Conservation (phyloP, 345 rosid genomes). For the Chamaenerion angustifolium region DNA sequence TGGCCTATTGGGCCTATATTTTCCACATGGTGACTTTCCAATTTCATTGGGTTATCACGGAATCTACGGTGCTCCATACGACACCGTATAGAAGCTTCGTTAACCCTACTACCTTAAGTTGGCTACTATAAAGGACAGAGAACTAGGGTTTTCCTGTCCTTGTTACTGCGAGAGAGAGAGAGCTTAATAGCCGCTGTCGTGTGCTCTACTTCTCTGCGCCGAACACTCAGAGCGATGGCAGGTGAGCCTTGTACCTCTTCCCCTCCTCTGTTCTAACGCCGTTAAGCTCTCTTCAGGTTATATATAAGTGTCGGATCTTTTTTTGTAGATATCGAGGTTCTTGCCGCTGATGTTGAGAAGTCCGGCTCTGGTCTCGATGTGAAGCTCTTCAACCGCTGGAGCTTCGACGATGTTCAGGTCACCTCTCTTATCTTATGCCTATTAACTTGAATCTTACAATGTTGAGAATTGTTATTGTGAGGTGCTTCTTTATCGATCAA, state of each 20-base stretch:
- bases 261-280: background rate
- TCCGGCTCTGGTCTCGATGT: conserved; percentile 24
- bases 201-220: background rate
- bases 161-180: background rate
- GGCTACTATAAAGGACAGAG: background rate
- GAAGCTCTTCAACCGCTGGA: conserved; percentile 86
- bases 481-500: too few species aligned
- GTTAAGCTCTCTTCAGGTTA: background rate
- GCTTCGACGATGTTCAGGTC: conserved; percentile 66
- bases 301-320: background rate
- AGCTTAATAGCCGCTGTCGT: background rate
- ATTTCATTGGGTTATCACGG: too few species aligned
- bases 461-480: too few species aligned
- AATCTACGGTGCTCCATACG: too few species aligned
- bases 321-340: conserved; percentile 15
- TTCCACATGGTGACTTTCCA: too few species aligned
- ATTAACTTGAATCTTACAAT: too few species aligned
- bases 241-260: background rate
- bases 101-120: background rate
- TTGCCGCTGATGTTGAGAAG: conserved; percentile 9
- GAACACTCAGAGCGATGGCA: background rate
- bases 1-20: too few species aligned
- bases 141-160: background rate
- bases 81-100: background rate
- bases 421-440: background rate